Conservation (phyloP, 495 filamentous ascomycete genomes). For the Talaromyces stipitatus region DNA sequence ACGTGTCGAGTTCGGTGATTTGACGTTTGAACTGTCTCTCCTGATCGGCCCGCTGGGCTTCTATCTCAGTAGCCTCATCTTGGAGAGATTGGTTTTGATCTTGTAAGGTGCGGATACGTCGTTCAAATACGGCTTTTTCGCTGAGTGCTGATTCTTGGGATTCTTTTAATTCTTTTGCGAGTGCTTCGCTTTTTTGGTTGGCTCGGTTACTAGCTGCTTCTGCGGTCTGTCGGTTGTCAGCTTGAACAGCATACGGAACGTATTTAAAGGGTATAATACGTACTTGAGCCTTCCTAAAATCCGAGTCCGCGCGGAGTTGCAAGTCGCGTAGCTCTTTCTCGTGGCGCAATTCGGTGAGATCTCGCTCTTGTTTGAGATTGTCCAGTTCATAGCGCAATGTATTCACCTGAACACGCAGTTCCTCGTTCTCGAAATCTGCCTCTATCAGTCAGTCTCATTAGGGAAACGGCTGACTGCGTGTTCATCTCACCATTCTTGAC, state of each 20-base stretch:
- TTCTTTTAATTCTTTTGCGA: constrained; percentile 66
- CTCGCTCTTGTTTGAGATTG: constrained; percentile 76
- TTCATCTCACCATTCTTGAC: constrained; percentile 18
- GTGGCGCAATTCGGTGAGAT: constrained; percentile 63
- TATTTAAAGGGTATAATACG: constrained; percentile 2
- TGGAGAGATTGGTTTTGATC: constrained; percentile 63
- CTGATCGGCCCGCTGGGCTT: constrained; percentile 59
- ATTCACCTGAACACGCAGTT: constrained; percentile 59
- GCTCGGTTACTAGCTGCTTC: constrained; percentile 64
- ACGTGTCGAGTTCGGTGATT: constrained; percentile 60
- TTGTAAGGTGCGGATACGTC: constrained; percentile 58
- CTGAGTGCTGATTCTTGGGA: constrained; percentile 56
- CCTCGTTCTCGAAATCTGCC: constrained; percentile 51
- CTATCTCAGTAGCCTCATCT: constrained; percentile 72
- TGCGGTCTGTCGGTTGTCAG: constrained; percentile 35
- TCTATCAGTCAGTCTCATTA: neutral
- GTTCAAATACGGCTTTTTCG: constrained; percentile 64
- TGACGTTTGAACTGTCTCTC: constrained; percentile 65
- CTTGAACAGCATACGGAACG: neutral
- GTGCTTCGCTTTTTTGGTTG: constrained; percentile 59
- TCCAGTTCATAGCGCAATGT: constrained; percentile 65
- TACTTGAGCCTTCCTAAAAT: constrained; percentile 75
- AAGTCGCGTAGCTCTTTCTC: constrained; percentile 76
- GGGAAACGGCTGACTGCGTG: neutral
- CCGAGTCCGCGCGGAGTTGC: constrained; percentile 68